Conservation (phyloP, 2,329 filamentous ascomycete genomes). For the Simplicillium sp. region DNA sequence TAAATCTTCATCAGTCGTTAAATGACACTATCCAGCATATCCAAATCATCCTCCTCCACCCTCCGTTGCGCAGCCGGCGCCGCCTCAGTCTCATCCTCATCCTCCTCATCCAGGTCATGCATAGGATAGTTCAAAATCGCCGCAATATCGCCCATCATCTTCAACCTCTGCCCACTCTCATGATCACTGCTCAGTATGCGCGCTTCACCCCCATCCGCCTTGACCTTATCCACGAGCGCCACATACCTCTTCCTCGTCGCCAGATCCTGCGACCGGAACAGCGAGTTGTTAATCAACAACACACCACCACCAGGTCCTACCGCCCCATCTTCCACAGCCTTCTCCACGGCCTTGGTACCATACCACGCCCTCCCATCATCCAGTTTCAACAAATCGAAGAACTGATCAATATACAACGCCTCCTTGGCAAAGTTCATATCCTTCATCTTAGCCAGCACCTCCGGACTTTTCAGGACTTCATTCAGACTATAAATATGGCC, state of each 20-base stretch:
- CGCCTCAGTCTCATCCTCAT: slow-evolving; percentile 28
- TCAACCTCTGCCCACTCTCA: slow-evolving; percentile 80
- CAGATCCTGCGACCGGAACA: slow-evolving; percentile 80
- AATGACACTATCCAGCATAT: slow-evolving; percentile 23
- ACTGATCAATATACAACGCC: slow-evolving; percentile 74
- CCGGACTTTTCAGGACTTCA: slow-evolving; percentile 74
- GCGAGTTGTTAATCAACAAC: slow-evolving; percentile 73
- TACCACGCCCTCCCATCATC: slow-evolving; percentile 92
- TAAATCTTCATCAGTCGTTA: slow-evolving; percentile 10
- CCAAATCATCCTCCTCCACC: slow-evolving; percentile 18
- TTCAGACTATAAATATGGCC: slow-evolving; percentile 81
- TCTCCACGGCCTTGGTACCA: slow-evolving; percentile 71
- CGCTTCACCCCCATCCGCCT: slow-evolving; percentile 76
- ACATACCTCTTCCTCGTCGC: slow-evolving; percentile 73
- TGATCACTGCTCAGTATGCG: slow-evolving; percentile 87
- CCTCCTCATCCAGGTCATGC: slow-evolving; percentile 67
- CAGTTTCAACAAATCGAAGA: slow-evolving; percentile 65
- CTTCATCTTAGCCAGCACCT: slow-evolving; percentile 66
- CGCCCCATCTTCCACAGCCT: slow-evolving; percentile 76
- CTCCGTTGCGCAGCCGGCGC: slow-evolving; percentile 5
- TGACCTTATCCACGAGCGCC: slow-evolving; percentile 76
- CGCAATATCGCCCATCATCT: slow-evolving; percentile 77
- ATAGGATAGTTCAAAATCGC: slow-evolving; percentile 87
- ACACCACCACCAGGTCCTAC: slow-evolving; percentile 80
- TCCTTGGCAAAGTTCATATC: slow-evolving; percentile 85